These are phyloP conservation scores for Monotropa hypopitys DNA, from an alignment of 179 eudicot species.

Conservation along the genomic window DNA sequence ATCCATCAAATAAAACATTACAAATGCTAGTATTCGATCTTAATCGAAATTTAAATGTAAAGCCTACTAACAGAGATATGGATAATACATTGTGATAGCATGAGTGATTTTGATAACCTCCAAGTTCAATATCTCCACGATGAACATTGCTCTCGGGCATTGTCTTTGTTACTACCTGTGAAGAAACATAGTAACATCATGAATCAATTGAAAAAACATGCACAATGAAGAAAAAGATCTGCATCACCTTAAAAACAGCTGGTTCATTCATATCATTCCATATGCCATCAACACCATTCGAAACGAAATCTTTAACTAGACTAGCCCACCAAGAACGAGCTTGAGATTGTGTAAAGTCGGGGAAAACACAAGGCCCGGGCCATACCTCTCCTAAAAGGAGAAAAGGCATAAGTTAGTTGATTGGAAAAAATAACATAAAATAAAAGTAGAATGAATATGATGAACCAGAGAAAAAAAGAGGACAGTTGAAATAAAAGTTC, in stretches of 20 bases:
- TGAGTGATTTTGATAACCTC: constrained; percentile 80
- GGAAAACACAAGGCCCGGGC: constrained; percentile 98
- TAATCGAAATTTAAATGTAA: neutral
- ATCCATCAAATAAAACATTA: neutral
- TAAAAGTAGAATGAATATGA: neutral
- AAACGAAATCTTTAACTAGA: constrained; percentile 63
- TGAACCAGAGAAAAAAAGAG: neutral
- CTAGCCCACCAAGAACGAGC: constrained; percentile 91
- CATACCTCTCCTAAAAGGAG: constrained; percentile 68
- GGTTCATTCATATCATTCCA: constrained; percentile 99
- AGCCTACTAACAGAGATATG: neutral
- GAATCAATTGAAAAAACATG: neutral
- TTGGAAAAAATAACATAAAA: neutral
- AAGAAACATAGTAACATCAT: constrained; percentile 9
- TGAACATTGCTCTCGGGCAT: constrained; percentile 95
- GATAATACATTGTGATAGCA: constrained; percentile 80
- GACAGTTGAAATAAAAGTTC: neutral
- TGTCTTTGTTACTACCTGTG: constrained; percentile 78
- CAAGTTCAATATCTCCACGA: constrained; percentile 74
- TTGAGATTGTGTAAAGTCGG: constrained; percentile 80
- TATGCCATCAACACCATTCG: constrained; percentile 93
- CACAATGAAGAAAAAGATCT: neutral
- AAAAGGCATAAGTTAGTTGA: neutral
- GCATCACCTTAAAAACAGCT: constrained; percentile 67
- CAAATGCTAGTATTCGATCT: neutral